Percentiles rank a stretch among this genome's conserved stretches.
Evolutionary conservation across 768 basidiomycete genomes (phyloP).

Genomic region (Phylloporus sp.): DNA sequence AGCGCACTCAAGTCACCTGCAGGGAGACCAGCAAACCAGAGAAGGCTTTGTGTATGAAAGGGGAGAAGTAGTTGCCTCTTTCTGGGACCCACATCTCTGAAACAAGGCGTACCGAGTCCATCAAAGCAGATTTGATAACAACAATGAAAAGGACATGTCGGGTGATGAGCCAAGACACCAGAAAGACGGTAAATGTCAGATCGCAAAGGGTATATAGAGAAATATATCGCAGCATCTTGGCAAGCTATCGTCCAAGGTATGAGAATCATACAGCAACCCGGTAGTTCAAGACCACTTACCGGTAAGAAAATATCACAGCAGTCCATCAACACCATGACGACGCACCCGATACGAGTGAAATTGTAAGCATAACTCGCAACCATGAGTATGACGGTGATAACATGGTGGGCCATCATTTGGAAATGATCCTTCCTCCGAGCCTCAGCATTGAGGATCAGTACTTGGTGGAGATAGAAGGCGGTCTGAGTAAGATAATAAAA

Average conservation of each 20-base stretch:
- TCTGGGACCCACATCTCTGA: slow-evolving; percentile 55
- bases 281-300: slow-evolving; percentile 43
- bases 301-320: slow-evolving; percentile 89
- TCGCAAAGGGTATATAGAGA: slow-evolving; percentile 62
- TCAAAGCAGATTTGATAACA: slow-evolving; percentile 58
- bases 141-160: slow-evolving; percentile 78
- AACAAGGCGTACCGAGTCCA: slow-evolving; percentile 47
- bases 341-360: slow-evolving; percentile 83
- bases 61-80: slow-evolving; percentile 52
- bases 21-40: slow-evolving; percentile 48
- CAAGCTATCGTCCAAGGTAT: slow-evolving; percentile 48
- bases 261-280: background rate
- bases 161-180: slow-evolving; percentile 87
- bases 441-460: slow-evolving; percentile 90
- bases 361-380: slow-evolving; percentile 72
- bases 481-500: slow-evolving; percentile 84
- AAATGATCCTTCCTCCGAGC: slow-evolving; percentile 86
- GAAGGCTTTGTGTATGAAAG: slow-evolving; percentile 44
- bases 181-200: slow-evolving; percentile 70
- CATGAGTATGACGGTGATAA: slow-evolving; percentile 82
- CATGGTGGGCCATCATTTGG: slow-evolving; percentile 96
- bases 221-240: slow-evolving; percentile 94
- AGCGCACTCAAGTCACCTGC: slow-evolving; percentile 42
- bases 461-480: slow-evolving; percentile 88
- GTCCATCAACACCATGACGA: slow-evolving; percentile 92